These are phyloP conservation scores for Termitomyces sp. DNA, from an alignment of 768 basidiomycete species.

Conservation along the genomic window DNA sequence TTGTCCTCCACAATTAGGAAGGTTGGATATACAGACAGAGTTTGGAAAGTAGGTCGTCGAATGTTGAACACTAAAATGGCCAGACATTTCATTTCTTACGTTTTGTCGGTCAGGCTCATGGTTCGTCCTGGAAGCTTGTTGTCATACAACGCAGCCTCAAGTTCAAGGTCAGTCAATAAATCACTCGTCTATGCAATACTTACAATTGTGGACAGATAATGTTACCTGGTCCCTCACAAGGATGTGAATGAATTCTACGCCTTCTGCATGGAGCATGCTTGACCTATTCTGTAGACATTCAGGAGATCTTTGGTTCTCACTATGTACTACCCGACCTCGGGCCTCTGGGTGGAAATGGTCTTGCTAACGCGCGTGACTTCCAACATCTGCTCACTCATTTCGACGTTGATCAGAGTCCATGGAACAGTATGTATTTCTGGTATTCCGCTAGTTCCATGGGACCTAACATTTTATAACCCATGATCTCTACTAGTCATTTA, in stretches of 20 bases:
- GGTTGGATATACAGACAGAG: conserved; percentile 67
- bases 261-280: not conserved
- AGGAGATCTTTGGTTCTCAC: conserved; percentile 62
- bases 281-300: conserved; percentile 39
- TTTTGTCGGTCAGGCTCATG: conserved; percentile 41
- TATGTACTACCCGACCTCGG: conserved; percentile 64
- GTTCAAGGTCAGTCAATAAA: conserved; percentile 44
- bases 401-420: conserved; percentile 59
- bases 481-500: conserved; percentile 34
- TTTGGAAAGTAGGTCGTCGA: conserved; percentile 49
- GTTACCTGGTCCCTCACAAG: conserved; percentile 56
- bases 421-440: conserved; percentile 43
- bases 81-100: not conserved
- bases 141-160: conserved; percentile 66
- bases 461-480: not conserved
- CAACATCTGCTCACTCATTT: conserved; percentile 61
- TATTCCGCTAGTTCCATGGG: not conserved
- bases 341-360: conserved; percentile 59
- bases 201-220: conserved; percentile 28
- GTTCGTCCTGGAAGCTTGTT: conserved; percentile 56
- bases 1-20: conserved; percentile 61
- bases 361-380: conserved; percentile 66
- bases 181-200: not conserved
- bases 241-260: conserved; percentile 37
- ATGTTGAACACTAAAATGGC: not conserved